A percentile compares a stretch with the other conserved stretches of the same genome.
phyloP scores from a whole-genome alignment of 345 rosid species.

The Populus ilicifolia region DNA sequence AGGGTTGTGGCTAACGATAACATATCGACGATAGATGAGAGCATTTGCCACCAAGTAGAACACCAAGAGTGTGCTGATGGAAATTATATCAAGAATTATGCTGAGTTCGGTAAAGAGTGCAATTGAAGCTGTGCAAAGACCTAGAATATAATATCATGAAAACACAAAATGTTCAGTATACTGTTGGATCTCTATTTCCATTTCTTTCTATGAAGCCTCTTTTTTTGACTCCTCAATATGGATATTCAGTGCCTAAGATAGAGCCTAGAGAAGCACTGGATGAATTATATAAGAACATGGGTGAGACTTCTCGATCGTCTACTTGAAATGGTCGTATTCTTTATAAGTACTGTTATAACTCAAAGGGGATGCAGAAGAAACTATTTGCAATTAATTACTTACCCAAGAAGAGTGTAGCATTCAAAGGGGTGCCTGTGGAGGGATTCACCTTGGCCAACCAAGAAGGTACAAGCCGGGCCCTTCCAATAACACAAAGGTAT shows the following conservation, averaged over 20 bases:
- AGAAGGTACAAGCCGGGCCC: constrained; percentile 79
- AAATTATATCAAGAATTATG: constrained; percentile 63
- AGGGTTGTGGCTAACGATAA: constrained; percentile 40
- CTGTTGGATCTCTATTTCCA: not conserved
- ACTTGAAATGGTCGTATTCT: not conserved
- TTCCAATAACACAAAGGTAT: constrained; percentile 86
- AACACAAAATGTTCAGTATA: not conserved
- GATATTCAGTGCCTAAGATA: no score
- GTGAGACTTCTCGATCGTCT: not conserved
- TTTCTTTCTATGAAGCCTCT: not conserved
- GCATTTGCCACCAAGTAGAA: constrained; percentile 91
- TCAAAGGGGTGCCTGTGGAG: constrained; percentile 88
- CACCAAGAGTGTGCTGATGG: constrained; percentile 76
- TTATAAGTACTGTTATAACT: not conserved
- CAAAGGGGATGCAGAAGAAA: not conserved
- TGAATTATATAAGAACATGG: not conserved
- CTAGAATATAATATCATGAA: constrained; percentile 38
- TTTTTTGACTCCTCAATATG: no score
- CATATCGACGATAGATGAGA: constrained; percentile 63
- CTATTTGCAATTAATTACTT: constrained; percentile 4
- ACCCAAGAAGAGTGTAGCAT: constrained; percentile 94
- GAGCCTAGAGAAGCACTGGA: not conserved
- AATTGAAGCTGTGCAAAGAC: constrained; percentile 85
- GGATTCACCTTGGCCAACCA: constrained; percentile 95
- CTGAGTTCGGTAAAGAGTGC: constrained; percentile 78